Evolutionary conservation across 345 rosid genomes (phyloP).

Genomic region (Lepidium africanum): DNA sequence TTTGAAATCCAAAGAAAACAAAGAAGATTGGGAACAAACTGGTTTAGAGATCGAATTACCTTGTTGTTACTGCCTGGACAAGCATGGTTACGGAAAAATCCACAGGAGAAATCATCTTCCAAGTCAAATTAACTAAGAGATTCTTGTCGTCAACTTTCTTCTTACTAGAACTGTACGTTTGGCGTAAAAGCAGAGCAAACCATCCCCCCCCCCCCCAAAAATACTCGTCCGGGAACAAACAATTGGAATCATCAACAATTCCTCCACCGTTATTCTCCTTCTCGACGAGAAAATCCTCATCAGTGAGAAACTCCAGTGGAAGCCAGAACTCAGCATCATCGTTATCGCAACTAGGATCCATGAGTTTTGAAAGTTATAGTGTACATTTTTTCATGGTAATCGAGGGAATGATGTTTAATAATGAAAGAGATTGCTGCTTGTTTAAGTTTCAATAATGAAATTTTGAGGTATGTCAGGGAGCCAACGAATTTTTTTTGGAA

Average conservation of each 20-base stretch:
- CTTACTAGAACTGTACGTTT: neutral
- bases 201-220: no score
- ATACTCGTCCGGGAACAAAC: neutral
- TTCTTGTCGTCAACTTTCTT: slow-evolving; percentile 43
- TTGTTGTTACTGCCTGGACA: slow-evolving; percentile 19
- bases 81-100: slow-evolving; percentile 1
- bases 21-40: neutral
- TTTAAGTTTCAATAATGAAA: slow-evolving; percentile 39
- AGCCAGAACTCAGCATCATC: slow-evolving; percentile 70
- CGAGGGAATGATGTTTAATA: neutral
- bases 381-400: neutral
- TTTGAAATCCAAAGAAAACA: neutral
- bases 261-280: neutral
- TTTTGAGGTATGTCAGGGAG: slow-evolving; percentile 26
- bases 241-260: neutral
- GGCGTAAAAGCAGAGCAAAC: slow-evolving; percentile 68
- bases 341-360: slow-evolving; percentile 45
- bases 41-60: slow-evolving; percentile 24
- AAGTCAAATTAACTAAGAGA: slow-evolving; percentile 35
- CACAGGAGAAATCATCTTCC: slow-evolving; percentile 26
- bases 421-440: slow-evolving; percentile 23
- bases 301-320: slow-evolving; percentile 66
- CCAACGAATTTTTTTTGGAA: slow-evolving; percentile 18
- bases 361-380: neutral
- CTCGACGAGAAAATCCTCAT: slow-evolving; percentile 44